These are phyloP conservation scores for Breynia disticha DNA, from an alignment of 441 rosid species.

Conservation along the genomic window DNA sequence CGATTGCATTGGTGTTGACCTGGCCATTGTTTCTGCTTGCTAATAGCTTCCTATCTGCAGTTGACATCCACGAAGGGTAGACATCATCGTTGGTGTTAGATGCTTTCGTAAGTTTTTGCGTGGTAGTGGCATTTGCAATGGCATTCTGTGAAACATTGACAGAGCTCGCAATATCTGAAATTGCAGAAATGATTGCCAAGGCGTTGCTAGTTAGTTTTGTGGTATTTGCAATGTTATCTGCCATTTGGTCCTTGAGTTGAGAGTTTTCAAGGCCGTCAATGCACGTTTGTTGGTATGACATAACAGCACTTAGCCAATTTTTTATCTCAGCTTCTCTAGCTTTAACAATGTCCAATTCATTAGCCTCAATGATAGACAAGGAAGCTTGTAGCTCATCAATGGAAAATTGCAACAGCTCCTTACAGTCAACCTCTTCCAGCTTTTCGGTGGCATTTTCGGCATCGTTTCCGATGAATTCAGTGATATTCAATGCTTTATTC, in stretches of 20 bases:
- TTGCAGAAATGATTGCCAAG: slow-evolving; percentile 28
- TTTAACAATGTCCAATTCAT: slow-evolving; percentile 16
- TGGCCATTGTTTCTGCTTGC: slow-evolving; percentile 9
- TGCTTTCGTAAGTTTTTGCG: slow-evolving; percentile 10
- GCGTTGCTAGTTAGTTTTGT: slow-evolving; percentile 39
- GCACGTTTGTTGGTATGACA: slow-evolving; percentile 45
- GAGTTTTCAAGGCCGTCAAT: slow-evolving; percentile 28
- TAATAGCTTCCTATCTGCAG: slow-evolving; percentile 45
- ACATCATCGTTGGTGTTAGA: slow-evolving; percentile 15
- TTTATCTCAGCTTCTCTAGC: slow-evolving; percentile 30
- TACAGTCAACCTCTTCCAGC: slow-evolving; percentile 49
- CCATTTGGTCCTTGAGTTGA: slow-evolving; percentile 10
- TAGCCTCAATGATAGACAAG: slow-evolving; percentile 22
- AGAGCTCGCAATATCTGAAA: slow-evolving; percentile 18
- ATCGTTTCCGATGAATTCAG: not conserved
- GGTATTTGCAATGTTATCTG: slow-evolving; percentile 20
- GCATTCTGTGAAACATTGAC: slow-evolving; percentile 15
- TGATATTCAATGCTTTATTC: slow-evolving; percentile 12
- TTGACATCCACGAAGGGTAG: slow-evolving; percentile 39
- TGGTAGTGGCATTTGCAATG: slow-evolving; percentile 1
- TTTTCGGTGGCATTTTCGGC: slow-evolving; percentile 17
- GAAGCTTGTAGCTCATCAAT: slow-evolving; percentile 30
- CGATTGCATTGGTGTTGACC: slow-evolving; percentile 21
- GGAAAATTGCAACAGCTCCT: slow-evolving; percentile 31
- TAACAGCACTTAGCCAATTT: slow-evolving; percentile 48